Conservation (phyloP, 2,329 filamentous ascomycete genomes). For the Botrytis cinerea region DNA sequence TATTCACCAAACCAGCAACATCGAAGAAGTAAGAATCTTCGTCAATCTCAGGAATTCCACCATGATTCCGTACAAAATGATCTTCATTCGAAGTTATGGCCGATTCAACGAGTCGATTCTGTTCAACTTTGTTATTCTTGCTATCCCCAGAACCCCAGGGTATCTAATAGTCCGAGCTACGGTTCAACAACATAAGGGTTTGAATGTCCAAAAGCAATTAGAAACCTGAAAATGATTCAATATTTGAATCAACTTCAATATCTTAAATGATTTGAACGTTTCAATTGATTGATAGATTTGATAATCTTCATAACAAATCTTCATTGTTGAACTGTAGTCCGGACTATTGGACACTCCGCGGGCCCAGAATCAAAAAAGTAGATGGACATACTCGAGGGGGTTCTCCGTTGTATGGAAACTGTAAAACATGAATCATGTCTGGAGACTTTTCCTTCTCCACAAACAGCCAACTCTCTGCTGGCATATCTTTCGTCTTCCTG, state of each 20-base stretch:
- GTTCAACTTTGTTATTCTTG: not conserved
- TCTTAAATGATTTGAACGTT: too few relatives aligned
- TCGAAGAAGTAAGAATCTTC: conserved; percentile 39
- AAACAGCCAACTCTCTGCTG: conserved; percentile 59
- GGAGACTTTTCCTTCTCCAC: conserved; percentile 59
- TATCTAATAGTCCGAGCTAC: too few relatives aligned
- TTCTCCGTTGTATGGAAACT: conserved; percentile 67
- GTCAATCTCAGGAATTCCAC: conserved; percentile 68
- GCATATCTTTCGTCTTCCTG: conserved; percentile 48
- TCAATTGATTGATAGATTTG: too few relatives aligned
- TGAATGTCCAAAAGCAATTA: too few relatives aligned
- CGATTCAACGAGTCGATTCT: conserved; percentile 52
- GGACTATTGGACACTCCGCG: too few relatives aligned
- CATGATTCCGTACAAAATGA: conserved; percentile 73
- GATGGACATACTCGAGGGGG: conserved; percentile 47
- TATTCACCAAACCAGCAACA: conserved; percentile 32
- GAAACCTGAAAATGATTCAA: too few relatives aligned
- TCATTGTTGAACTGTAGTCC: too few relatives aligned
- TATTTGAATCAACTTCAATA: too few relatives aligned
- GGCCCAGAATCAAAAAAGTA: not conserved
- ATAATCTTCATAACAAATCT: too few relatives aligned
- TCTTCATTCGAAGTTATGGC: conserved; percentile 60
- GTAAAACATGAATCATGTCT: conserved; percentile 62
- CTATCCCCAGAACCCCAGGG: not conserved
- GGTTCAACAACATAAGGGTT: too few relatives aligned